Evolutionary conservation across 108 stramenopile species (phyloP), one percentile per base, ranked within the genome.

Genomic region (Discostella pseudostelligera): DNA sequence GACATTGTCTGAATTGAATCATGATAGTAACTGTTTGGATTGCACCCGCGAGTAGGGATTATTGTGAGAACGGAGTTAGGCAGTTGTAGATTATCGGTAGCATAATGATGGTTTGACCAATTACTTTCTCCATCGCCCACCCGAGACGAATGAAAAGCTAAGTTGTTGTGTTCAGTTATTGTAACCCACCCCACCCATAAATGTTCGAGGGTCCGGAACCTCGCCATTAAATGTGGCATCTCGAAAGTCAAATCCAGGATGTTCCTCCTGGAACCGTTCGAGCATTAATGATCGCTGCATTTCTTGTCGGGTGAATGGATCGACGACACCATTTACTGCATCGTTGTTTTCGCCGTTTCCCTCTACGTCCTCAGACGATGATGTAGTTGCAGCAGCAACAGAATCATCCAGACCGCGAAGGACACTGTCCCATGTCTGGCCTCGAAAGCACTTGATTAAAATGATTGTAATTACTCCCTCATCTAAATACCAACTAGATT

Each of bases 181-280:
- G 63, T 95, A 89, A 25, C 80, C 63, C 12, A 99, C 89, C 8
- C 99, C 99, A 12, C 96, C 99, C 97, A 99, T 97, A 59, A 98
- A 99, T 2, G 82, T 82, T 42, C 94, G 59, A 7, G 99, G 87
- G 78, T 99, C 97, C 9, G 99, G 99, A 11, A 96, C 95, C 25
- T 78, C 64, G 0, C 99, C 99, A 81, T 95, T 98, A 67, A 99
- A 97, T 20, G 93, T 83, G 17, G 99, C 99, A 39, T 83, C 85
- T 17, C 96, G 81, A 88, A 99, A 99, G 69, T 99, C 97, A 62
- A 99, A 96, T 17, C 97, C 97, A 13, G 97, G 94, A 83, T 97
- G 70, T 72, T 96, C 93, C 76, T 88, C 92, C 68, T 90, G 87
- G 67, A 97, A 99, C 47, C 97, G 60, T 75, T 99, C 97, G 14